Conservation (phyloP, 2,329 filamentous ascomycete genomes). For the Huntiella savannae region DNA sequence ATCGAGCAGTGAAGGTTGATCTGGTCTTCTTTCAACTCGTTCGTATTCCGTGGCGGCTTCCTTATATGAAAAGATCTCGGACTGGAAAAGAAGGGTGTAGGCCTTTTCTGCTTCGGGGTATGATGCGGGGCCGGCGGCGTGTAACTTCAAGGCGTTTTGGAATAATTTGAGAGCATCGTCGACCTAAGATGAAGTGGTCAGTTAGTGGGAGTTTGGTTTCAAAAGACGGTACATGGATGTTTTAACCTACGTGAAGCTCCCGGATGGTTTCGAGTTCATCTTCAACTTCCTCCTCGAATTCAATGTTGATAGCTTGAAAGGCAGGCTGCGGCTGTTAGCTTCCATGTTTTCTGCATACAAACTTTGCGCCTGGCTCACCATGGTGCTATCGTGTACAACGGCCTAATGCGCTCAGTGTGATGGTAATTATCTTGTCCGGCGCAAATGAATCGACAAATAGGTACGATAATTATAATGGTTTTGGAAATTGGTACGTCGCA, state of each 20-base stretch:
- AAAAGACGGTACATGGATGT: neutral
- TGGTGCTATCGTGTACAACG: too few species aligned
- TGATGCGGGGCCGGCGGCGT: constrained; percentile 63
- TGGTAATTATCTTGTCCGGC: too few species aligned
- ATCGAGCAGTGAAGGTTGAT: constrained; percentile 25
- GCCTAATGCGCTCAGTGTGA: too few species aligned
- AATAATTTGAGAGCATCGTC: constrained; percentile 94
- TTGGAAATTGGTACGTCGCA: too few species aligned
- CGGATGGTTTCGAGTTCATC: constrained; percentile 90
- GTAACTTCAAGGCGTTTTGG: constrained; percentile 74
- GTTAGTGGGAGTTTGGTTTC: neutral
- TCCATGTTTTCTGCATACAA: too few species aligned
- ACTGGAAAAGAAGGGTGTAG: constrained; percentile 70
- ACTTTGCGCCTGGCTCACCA: too few species aligned
- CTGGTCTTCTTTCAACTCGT: constrained; percentile 40
- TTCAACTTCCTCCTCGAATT: constrained; percentile 75
- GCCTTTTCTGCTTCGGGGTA: constrained; percentile 62
- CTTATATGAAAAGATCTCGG: constrained; percentile 83
- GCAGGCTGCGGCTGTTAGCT: constrained; percentile 27
- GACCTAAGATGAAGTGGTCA: constrained; percentile 32
- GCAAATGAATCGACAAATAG: too few species aligned
- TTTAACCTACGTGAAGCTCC: constrained; percentile 51
- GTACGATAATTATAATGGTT: too few species aligned
- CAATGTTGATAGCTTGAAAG: constrained; percentile 83
- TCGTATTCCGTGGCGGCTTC: constrained; percentile 75